Percentiles rank a stretch among this genome's conserved stretches.
phyloP scores from a whole-genome alignment of 164 flowering plant genomes.

The Aristolochia fimbriata region DNA sequence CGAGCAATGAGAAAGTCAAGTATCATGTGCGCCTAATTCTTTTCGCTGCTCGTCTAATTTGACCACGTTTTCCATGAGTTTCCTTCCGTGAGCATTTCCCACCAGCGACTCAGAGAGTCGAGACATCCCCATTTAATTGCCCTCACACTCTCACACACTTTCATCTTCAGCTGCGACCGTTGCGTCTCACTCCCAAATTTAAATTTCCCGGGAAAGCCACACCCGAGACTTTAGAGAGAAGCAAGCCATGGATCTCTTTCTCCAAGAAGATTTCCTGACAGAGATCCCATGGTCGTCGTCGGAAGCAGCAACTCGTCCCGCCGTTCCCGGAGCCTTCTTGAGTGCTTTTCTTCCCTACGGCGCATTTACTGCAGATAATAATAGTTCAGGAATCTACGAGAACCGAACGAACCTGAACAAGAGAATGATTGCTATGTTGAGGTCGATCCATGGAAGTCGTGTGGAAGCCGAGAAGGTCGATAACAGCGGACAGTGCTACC shows the following conservation, averaged over 20 bases:
- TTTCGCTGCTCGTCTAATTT: background rate
- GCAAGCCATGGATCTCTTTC: background rate
- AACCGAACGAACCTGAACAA: slow-evolving; percentile 24
- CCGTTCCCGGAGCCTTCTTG: background rate
- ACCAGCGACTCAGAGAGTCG: no score
- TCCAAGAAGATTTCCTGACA: background rate
- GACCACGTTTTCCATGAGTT: background rate
- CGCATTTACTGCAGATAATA: background rate
- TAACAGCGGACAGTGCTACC: slow-evolving; percentile 18
- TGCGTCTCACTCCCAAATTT: background rate
- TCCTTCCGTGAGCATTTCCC: no score
- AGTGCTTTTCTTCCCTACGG: slow-evolving; percentile 25
- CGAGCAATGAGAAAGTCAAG: no score
- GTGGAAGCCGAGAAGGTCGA: slow-evolving; percentile 4
- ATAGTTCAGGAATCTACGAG: background rate
- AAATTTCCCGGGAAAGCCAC: background rate
- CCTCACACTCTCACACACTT: no score
- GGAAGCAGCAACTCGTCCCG: background rate
- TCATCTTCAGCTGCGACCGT: background rate
- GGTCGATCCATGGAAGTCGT: slow-evolving; percentile 8
- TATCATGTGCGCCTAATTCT: no score
- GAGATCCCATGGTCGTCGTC: background rate
- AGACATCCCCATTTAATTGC: no score
- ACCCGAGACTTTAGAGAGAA: background rate
- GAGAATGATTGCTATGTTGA: slow-evolving; percentile 36